Evolutionary conservation across 2,329 filamentous ascomycete species (phyloP).

Genomic region (Venturia carpophila): DNA sequence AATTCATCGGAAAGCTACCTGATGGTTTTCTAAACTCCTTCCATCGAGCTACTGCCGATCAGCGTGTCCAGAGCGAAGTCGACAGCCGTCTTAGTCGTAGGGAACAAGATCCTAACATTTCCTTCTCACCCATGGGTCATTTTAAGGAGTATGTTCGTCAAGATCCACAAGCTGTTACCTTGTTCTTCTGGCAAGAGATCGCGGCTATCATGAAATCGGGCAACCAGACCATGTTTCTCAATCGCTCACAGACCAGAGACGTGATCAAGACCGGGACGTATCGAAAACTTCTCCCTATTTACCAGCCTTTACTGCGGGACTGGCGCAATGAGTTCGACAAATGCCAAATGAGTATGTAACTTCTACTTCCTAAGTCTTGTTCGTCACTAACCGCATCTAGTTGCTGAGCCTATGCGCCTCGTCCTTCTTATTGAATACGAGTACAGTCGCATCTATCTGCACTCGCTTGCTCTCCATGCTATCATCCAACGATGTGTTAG

Average conservation of each 20-base stretch:
- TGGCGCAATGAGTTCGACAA: conserved; percentile 79
- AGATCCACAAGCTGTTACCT: conserved; percentile 1
- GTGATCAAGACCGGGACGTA: conserved; percentile 84
- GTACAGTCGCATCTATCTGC: conserved; percentile 89
- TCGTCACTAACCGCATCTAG: conserved; percentile 30
- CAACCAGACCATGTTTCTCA: conserved; percentile 81
- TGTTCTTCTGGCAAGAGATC: conserved; percentile 71
- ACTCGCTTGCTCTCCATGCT: conserved; percentile 87
- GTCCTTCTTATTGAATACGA: conserved; percentile 93
- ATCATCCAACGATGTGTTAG: conserved; percentile 88
- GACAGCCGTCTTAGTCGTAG: background rate
- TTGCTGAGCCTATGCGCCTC: conserved; percentile 54
- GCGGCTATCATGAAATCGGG: conserved; percentile 87
- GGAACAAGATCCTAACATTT: background rate
- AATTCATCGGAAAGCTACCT: conserved; percentile 90
- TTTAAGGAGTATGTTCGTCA: background rate
- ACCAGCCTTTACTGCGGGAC: conserved; percentile 66
- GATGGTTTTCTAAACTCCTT: conserved; percentile 35
- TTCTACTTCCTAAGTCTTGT: background rate
- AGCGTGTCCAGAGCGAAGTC: background rate
- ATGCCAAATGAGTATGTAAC: conserved; percentile 45
- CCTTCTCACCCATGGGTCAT: conserved; percentile 9
- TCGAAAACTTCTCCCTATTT: conserved; percentile 69
- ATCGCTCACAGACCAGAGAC: conserved; percentile 77
- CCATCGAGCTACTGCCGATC: conserved; percentile 27